Evolutionary conservation across 2,329 filamentous ascomycete genomes (phyloP).

Genomic region (Fusarium sp.): DNA sequence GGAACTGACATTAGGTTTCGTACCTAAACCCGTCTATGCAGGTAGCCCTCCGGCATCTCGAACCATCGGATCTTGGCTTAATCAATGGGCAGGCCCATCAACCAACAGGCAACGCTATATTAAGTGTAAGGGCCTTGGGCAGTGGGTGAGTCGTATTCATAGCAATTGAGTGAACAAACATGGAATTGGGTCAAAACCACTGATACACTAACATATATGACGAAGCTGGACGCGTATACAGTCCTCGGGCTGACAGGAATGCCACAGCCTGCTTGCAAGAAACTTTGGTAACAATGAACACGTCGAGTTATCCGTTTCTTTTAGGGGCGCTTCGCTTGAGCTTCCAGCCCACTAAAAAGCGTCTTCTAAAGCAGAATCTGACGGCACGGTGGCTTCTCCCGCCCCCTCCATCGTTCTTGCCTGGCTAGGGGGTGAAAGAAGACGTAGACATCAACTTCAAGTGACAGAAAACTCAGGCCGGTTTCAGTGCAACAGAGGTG

Average conservation of each 20-base stretch:
- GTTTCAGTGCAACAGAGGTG: background rate
- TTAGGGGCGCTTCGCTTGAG: slow-evolving; percentile 1
- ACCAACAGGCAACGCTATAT: background rate
- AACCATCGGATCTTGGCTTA: slow-evolving; percentile 1
- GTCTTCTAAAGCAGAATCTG: background rate
- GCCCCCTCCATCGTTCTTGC: slow-evolving; percentile 17
- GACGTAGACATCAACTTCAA: background rate
- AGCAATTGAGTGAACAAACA: background rate
- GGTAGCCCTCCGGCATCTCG: background rate
- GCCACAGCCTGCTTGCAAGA: slow-evolving; percentile 24
- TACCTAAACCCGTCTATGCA: background rate
- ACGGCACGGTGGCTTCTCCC: slow-evolving; percentile 12
- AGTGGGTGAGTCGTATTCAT: background rate
- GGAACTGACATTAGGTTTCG: background rate
- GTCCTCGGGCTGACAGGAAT: slow-evolving; percentile 22
- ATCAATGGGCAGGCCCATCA: background rate
- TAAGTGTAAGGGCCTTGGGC: background rate
- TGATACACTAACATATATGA: slow-evolving; percentile 11
- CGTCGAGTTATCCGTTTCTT: slow-evolving; percentile 1
- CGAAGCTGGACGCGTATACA: slow-evolving; percentile 31
- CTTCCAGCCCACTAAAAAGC: slow-evolving; percentile 11
- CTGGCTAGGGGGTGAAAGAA: background rate
- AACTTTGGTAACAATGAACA: slow-evolving; percentile 1
- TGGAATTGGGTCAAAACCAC: background rate
- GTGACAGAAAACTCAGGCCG: background rate